Evolutionary conservation across 139 green algal genomes (phyloP).

Genomic region (Spirogloea muscicola): DNA sequence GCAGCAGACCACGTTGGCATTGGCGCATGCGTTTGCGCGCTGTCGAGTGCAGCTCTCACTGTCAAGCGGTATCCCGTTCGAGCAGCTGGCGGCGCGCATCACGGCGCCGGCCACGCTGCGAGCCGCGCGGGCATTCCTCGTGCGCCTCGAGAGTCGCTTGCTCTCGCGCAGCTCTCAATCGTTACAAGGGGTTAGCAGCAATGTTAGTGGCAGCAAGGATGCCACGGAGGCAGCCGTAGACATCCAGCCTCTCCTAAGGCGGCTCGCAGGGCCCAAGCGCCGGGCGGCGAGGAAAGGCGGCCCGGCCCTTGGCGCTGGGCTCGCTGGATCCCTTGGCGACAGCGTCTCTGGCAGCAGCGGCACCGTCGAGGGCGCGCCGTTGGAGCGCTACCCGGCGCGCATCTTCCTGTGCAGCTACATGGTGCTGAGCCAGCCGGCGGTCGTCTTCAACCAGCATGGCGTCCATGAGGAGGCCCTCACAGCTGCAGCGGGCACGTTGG

Average conservation of each 20-base stretch:
- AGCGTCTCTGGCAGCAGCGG: no score
- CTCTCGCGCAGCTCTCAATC: not conserved
- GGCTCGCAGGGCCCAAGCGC: no score
- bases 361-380: not conserved
- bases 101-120: constrained; percentile 3
- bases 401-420: constrained; percentile 87
- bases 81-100: constrained; percentile 16
- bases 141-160: constrained; percentile 9
- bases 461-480: constrained; percentile 60
- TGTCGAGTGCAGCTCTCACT: constrained; percentile 3
- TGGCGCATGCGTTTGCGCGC: constrained; percentile 17
- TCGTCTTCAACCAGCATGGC: constrained; percentile 57
- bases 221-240: no score
- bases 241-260: no score
- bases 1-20: constrained; percentile 5
- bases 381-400: constrained; percentile 73
- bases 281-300: no score
- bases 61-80: constrained; percentile 8
- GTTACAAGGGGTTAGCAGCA: not conserved
- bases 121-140: constrained; percentile 1
- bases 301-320: no score
- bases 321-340: no score
- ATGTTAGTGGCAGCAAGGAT: no score
- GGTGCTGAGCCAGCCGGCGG: constrained; percentile 72
- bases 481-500: constrained; percentile 52